A percentile compares a stretch with the other conserved stretches of the same genome.
phyloP scores from a whole-genome alignment of 768 basidiomycete species.

The Lactarius trivialis region DNA sequence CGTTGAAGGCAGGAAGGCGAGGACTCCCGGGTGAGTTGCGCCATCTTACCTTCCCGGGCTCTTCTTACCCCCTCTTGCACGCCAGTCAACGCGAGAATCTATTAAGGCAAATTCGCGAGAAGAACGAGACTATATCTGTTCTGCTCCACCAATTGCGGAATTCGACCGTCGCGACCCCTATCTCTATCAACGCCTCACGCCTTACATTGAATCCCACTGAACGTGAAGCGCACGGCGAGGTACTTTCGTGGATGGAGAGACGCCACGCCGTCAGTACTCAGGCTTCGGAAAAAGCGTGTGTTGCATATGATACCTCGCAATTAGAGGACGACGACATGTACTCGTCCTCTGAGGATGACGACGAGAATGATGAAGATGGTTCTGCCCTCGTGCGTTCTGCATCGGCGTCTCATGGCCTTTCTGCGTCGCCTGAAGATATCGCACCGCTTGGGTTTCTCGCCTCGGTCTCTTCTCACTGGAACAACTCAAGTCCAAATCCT shows the following conservation, averaged over 20 bases:
- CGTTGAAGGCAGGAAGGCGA: slow-evolving; percentile 31
- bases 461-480: slow-evolving; percentile 12
- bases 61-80: neutral
- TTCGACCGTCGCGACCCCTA: slow-evolving; percentile 28
- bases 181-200: slow-evolving; percentile 28
- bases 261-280: slow-evolving; percentile 23
- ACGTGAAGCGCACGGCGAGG: slow-evolving; percentile 27
- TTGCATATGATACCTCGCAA: slow-evolving; percentile 28
- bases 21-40: slow-evolving; percentile 30
- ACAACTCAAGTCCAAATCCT: neutral
- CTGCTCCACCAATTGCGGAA: slow-evolving; percentile 27
- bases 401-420: neutral
- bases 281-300: slow-evolving; percentile 22
- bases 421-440: slow-evolving; percentile 1
- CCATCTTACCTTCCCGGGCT: neutral
- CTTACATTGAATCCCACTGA: slow-evolving; percentile 25
- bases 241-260: slow-evolving; percentile 30
- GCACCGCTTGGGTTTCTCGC: slow-evolving; percentile 21
- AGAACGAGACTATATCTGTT: slow-evolving; percentile 27
- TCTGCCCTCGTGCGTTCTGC: slow-evolving; percentile 13
- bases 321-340: slow-evolving; percentile 30
- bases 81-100: slow-evolving; percentile 29
- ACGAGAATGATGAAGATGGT: slow-evolving; percentile 18
- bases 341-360: slow-evolving; percentile 24
- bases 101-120: slow-evolving; percentile 31